Conservation (phyloP, 192 early-diverging fungal genomes). For the Backusella tuberculispora region DNA sequence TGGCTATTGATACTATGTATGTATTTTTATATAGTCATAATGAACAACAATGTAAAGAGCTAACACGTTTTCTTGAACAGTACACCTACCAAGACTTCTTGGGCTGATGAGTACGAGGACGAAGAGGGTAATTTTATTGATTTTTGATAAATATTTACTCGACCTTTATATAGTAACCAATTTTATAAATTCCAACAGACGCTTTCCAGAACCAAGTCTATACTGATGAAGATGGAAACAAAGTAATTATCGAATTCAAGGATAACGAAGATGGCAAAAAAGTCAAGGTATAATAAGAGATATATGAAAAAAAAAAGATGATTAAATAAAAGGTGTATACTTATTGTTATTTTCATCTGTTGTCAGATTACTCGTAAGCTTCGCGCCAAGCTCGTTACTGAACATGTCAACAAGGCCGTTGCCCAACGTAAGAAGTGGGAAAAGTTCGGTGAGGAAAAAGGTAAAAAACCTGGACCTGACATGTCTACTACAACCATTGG, state of each 20-base stretch:
- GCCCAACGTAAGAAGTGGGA: constrained; percentile 90
- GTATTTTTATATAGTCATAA: not conserved
- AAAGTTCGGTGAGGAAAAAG: constrained; percentile 91
- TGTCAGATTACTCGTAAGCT: constrained; percentile 78
- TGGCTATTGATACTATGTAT: constrained; percentile 3
- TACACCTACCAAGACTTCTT: constrained; percentile 55
- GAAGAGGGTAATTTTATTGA: constrained; percentile 43
- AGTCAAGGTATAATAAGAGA: constrained; percentile 67
- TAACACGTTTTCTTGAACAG: constrained; percentile 14
- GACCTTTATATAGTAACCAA: not conserved
- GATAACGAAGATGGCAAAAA: constrained; percentile 91
- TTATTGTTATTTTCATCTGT: not conserved
- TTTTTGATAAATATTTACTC: not conserved
- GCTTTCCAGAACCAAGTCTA: constrained; percentile 48
- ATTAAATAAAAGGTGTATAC: constrained; percentile 1
- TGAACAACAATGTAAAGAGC: not conserved
- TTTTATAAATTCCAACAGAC: constrained; percentile 9
- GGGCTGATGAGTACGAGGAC: constrained; percentile 81
- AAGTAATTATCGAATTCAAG: constrained; percentile 79
- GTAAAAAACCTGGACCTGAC: constrained; percentile 83
- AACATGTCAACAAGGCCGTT: constrained; percentile 85
- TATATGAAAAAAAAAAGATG: constrained; percentile 6
- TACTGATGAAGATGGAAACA: constrained; percentile 80
- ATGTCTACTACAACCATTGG: constrained; percentile 85
- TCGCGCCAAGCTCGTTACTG: constrained; percentile 75